Percentiles rank a stretch among this genome's conserved stretches.
Evolutionary conservation across 352 stramenopile genomes (phyloP).

Genomic region (Globisporangium orthogonon): DNA sequence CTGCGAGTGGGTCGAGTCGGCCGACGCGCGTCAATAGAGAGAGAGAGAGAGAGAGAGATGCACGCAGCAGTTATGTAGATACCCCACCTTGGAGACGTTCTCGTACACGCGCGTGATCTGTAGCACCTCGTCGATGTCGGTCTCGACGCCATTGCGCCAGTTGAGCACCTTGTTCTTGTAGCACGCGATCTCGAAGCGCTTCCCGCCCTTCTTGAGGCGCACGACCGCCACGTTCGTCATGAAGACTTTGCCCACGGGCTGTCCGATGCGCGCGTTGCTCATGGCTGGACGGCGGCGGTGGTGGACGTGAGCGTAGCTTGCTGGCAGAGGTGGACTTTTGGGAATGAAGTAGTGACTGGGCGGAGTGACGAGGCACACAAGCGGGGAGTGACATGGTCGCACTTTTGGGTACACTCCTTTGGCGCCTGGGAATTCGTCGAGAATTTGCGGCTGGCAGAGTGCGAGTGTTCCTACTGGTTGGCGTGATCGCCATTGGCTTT

Average conservation of each 20-base stretch:
- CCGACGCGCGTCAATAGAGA: neutral
- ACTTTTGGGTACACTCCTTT: too few species aligned
- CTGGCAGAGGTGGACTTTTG: too few species aligned
- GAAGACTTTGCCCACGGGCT: conserved; percentile 80
- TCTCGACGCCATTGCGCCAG: conserved; percentile 97
- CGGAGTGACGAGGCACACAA: too few species aligned
- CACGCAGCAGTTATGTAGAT: neutral
- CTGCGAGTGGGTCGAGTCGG: conserved; percentile 15
- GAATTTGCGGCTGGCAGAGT: neutral
- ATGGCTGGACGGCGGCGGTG: conserved; percentile 14
- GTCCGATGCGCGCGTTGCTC: conserved; percentile 59
- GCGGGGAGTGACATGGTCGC: neutral
- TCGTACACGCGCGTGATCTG: conserved; percentile 97
- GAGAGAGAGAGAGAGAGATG: neutral
- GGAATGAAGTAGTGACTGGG: neutral
- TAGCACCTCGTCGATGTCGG: conserved; percentile 96
- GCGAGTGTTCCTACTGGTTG: neutral
- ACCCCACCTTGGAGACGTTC: conserved; percentile 92
- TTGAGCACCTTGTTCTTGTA: conserved; percentile 99
- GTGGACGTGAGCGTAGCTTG: too few species aligned
- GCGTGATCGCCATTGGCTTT: neutral
- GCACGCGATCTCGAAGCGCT: conserved; percentile 98
- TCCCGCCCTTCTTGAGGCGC: conserved; percentile 91
- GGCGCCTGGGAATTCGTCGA: too few species aligned
- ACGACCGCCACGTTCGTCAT: conserved; percentile 98